Base-by-base conservation (phyloP, 192 early-diverging fungal genomes). In the Podila verticillata region DNA sequence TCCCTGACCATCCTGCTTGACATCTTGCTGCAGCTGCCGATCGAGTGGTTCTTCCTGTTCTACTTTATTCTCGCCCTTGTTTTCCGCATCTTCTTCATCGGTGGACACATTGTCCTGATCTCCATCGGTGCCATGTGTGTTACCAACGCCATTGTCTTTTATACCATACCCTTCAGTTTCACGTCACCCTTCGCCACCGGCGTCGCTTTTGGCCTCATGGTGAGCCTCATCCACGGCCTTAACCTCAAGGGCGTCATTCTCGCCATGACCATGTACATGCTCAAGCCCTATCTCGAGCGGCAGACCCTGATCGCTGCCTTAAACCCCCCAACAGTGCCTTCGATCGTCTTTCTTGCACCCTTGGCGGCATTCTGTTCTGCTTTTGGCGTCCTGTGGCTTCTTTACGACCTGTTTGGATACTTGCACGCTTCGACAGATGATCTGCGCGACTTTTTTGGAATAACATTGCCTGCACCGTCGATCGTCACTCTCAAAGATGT, bases 201-300 rank as follows among this genome's bases (percentile, higher is more conserved):
- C 5, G 77, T 80, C 13, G 77, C 77, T 9, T 80, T 80, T 72
- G 77, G 77, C 6, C 66, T 80, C 0, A 80, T 80, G 77, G 77
- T 80, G 44, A 80, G 77, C 32, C 61, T 80, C 36, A 80, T 80
- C 51, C 77, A 80, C 32, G 77, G 77, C 2, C 62, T 80, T 8
- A 80, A 80, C 31, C 70, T 72, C 39, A 80, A 80, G 29, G 77
- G 77, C 17, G 77, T 80, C 32, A 68, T 80, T 39, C 66, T 80
- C 19, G 77, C 70, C 54, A 80, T 80, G 77, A 80, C 77, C 54
- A 80, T 80, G 77, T 80, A 80, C 57, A 80, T 80, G 70, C 77
- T 80, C 51, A 80, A 80, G 28, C 77, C 77, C 5, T 80, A 80
- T 26, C 66, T 80, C 7, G 77, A 80, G 20, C 35, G 70, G 22